Evolutionary conservation across 345 rosid species (phyloP).

Genomic region (Hibiscus tridactylites): DNA sequence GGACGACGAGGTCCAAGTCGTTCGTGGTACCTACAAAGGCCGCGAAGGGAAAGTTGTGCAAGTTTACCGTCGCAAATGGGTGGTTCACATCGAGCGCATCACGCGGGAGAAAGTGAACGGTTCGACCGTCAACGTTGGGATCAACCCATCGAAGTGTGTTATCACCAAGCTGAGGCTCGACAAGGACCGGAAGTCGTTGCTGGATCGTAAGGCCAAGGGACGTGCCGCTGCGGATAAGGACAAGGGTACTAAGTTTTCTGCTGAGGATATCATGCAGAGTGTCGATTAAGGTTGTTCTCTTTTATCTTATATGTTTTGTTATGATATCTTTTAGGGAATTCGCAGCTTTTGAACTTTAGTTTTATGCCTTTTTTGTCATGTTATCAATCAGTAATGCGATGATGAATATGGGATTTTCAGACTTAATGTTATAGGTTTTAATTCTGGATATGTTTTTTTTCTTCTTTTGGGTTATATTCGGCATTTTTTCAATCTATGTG

Average conservation of each 20-base stretch:
- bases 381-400: not conserved
- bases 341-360: not conserved
- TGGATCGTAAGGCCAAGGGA: conserved; percentile 74
- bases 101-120: conserved; percentile 79
- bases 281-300: conserved; percentile 35
- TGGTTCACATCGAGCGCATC: conserved; percentile 74
- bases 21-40: conserved; percentile 73
- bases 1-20: conserved; percentile 80
- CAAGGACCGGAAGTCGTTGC: conserved; percentile 59
- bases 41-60: conserved; percentile 79
- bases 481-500: not conserved
- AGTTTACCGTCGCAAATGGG: conserved; percentile 77
- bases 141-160: conserved; percentile 64
- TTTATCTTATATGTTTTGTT: not conserved
- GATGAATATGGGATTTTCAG: not conserved
- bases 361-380: not conserved
- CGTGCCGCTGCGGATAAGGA: conserved; percentile 73
- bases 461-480: not conserved
- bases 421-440: not conserved
- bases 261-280: conserved; percentile 75
- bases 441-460: not conserved
- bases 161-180: conserved; percentile 68
- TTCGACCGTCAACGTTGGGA: conserved; percentile 68
- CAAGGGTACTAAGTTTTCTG: conserved; percentile 64
- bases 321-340: not conserved